Conservation (phyloP, 2,329 filamentous ascomycete genomes). For the Amauroascus verrucosus region DNA sequence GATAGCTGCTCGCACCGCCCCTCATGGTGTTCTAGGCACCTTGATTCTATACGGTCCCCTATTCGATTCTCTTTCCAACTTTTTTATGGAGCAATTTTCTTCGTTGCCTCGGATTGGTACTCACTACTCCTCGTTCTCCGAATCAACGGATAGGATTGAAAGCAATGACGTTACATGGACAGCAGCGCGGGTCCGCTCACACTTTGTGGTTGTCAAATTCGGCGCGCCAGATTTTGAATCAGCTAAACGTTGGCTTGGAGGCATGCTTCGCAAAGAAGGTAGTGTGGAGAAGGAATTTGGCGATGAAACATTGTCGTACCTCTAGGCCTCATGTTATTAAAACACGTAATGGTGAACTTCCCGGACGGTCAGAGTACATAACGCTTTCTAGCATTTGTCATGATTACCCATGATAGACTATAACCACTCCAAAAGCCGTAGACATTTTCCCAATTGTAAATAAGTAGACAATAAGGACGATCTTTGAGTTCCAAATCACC, state of each 20-base stretch:
- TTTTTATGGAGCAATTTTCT: conserved; percentile 70
- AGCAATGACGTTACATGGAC: conserved; percentile 63
- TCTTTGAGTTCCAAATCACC: neutral
- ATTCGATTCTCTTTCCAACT: conserved; percentile 55
- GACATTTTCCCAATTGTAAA: neutral
- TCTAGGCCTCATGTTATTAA: conserved; percentile 36
- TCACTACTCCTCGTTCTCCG: conserved; percentile 53
- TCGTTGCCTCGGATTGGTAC: conserved; percentile 71
- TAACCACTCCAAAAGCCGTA: neutral
- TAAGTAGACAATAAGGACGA: neutral
- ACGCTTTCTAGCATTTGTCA: no score
- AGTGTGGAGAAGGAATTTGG: conserved; percentile 64
- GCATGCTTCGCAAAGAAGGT: conserved; percentile 64
- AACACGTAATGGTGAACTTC: no score
- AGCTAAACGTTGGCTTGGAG: conserved; percentile 66
- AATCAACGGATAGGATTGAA: conserved; percentile 16
- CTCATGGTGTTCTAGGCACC: conserved; percentile 69
- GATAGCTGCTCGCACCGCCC: conserved; percentile 55
- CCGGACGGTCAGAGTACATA: no score
- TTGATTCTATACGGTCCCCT: conserved; percentile 68
- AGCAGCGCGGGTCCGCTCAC: conserved; percentile 59
- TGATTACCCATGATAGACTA: no score
- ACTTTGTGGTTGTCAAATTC: conserved; percentile 86
- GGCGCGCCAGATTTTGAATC: conserved; percentile 72
- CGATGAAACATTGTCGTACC: conserved; percentile 67